Conservation (phyloP, 768 basidiomycete genomes). For the Mycena alexandri region DNA sequence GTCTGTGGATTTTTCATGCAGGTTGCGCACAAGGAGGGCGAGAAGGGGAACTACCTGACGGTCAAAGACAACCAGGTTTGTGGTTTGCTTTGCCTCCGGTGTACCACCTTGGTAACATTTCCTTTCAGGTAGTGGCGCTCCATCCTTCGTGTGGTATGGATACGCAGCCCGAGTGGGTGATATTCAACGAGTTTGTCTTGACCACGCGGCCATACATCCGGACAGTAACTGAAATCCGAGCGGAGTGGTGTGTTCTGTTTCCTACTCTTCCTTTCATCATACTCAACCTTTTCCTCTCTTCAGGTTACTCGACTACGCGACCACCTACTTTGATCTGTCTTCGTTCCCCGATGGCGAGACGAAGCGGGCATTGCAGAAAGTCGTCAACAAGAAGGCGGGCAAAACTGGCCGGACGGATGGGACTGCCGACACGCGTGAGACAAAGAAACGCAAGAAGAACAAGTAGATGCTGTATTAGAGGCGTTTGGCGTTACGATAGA, state of each 20-base stretch:
- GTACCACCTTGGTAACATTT: background rate
- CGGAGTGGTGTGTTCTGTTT: conserved; percentile 80
- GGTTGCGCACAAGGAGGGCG: conserved; percentile 93
- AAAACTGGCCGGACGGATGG: conserved; percentile 47
- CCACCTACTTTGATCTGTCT: conserved; percentile 76
- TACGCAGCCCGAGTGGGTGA: conserved; percentile 90
- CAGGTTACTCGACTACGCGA: conserved; percentile 75
- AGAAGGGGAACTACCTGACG: conserved; percentile 88
- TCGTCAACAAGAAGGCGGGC: conserved; percentile 65
- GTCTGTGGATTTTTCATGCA: conserved; percentile 99
- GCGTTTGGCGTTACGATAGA: background rate
- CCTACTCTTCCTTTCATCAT: conserved; percentile 2
- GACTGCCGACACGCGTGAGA: conserved; percentile 43
- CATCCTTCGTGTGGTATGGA: conserved; percentile 93
- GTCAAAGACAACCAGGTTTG: conserved; percentile 94
- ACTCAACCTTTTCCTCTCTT: conserved; percentile 4
- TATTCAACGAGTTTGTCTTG: conserved; percentile 95
- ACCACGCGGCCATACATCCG: conserved; percentile 92
- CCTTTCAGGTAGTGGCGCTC: conserved; percentile 69
- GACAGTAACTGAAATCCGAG: conserved; percentile 87
- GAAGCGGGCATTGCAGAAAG: conserved; percentile 71
- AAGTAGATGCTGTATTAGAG: conserved; percentile 10
- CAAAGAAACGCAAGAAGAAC: conserved; percentile 52
- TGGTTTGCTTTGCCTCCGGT: conserved; percentile 5
- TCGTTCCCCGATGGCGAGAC: conserved; percentile 79